Evolutionary conservation across 2,329 filamentous ascomycete species (phyloP).

Genomic region (Clarireedia paspali): DNA sequence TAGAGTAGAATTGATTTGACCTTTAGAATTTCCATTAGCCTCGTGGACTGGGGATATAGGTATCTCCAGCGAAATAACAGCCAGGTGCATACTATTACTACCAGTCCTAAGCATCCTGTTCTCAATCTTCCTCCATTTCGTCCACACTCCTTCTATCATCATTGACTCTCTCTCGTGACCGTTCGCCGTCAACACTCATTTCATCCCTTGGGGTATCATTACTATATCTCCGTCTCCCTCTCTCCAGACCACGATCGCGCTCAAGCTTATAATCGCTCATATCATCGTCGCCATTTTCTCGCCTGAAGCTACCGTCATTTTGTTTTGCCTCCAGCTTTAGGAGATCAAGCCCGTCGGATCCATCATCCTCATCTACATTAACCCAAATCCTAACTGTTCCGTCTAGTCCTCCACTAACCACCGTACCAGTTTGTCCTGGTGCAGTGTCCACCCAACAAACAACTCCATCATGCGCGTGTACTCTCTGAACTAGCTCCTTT

Average conservation of each 20-base stretch:
- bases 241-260: constrained; percentile 10
- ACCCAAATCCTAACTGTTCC: constrained; percentile 55
- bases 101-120: too few species aligned
- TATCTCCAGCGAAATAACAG: too few species aligned
- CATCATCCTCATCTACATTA: constrained; percentile 30
- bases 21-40: too few species aligned
- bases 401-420: constrained; percentile 58
- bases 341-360: constrained; percentile 9
- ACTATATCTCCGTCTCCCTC: constrained; percentile 11
- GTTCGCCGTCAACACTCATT: constrained; percentile 11
- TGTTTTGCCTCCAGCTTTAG: constrained; percentile 14
- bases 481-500: constrained; percentile 72
- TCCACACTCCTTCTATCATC: constrained; percentile 9
- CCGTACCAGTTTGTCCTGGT: constrained; percentile 37
- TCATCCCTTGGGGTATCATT: constrained; percentile 23
- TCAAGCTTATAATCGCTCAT: background rate
- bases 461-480: constrained; percentile 47
- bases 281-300: constrained; percentile 7
- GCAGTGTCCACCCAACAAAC: constrained; percentile 62
- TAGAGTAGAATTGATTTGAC: too few species aligned
- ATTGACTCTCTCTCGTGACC: background rate
- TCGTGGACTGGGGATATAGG: too few species aligned
- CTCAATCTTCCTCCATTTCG: constrained; percentile 16
- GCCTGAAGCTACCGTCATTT: constrained; percentile 8
- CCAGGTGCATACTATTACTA: too few species aligned